Evolutionary conservation across 768 basidiomycete genomes (phyloP).

Genomic region (Russula sp.): DNA sequence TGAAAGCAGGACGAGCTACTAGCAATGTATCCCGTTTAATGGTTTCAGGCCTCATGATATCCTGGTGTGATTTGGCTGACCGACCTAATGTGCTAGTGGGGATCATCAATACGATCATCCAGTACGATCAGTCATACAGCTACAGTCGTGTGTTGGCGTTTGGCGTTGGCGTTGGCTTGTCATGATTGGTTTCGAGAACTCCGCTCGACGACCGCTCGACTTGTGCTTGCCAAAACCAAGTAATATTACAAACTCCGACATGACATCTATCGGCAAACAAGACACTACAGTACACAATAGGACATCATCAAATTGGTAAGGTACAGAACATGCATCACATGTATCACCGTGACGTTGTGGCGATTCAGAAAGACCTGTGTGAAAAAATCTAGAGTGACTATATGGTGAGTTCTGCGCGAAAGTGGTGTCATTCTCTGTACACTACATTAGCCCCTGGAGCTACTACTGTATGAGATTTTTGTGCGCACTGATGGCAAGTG

Average conservation of each 20-base stretch:
- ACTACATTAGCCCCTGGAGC: not conserved
- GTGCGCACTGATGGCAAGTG: not conserved
- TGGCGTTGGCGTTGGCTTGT: too few relatives aligned
- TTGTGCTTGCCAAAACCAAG: too few relatives aligned
- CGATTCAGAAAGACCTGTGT: not conserved
- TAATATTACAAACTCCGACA: not conserved
- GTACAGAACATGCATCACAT: not conserved
- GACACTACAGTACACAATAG: not conserved
- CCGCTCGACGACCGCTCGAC: too few relatives aligned
- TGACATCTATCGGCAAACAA: not conserved
- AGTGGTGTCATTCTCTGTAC: not conserved
- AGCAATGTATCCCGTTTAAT: not conserved
- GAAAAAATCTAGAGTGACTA: not conserved
- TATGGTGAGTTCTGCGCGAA: not conserved
- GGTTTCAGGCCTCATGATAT: not conserved
- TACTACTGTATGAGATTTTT: not conserved
- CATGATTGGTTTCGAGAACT: not conserved
- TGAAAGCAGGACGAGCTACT: slow-evolving; percentile 1
- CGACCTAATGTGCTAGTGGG: not conserved
- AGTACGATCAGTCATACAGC: too few relatives aligned
- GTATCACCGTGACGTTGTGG: not conserved
- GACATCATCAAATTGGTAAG: not conserved
- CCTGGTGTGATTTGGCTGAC: not conserved
- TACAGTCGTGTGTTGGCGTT: too few relatives aligned
- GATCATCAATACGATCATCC: not conserved